Evolutionary conservation across 257 asterid species (phyloP).

Genomic region (Ligustrum vulgare): DNA sequence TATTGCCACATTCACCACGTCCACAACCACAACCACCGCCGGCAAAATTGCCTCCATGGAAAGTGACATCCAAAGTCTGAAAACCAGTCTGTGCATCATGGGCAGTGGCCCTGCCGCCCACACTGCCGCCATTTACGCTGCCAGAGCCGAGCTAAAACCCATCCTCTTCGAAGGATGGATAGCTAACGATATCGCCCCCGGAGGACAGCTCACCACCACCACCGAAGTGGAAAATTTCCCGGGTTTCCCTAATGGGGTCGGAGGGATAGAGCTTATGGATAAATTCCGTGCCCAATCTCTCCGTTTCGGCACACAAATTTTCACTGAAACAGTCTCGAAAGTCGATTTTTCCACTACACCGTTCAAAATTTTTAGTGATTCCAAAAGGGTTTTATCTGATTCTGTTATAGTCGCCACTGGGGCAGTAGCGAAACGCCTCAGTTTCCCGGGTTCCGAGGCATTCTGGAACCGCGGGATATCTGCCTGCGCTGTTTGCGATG

Average conservation of each 20-base stretch:
- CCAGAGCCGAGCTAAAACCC: constrained; percentile 92
- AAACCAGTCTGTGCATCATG: constrained; percentile 77
- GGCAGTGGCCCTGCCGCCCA: constrained; percentile 98
- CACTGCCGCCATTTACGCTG: constrained; percentile 95
- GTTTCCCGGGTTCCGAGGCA: constrained; percentile 64
- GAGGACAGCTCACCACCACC: constrained; percentile 95
- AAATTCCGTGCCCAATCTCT: constrained; percentile 60
- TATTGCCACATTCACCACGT: constrained; percentile 31
- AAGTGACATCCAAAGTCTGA: constrained; percentile 42
- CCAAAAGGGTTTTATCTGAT: constrained; percentile 68
- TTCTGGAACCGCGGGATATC: constrained; percentile 95
- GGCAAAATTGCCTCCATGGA: constrained; percentile 54
- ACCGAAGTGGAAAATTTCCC: constrained; percentile 95
- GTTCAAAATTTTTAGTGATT: constrained; percentile 53
- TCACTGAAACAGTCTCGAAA: constrained; percentile 69
- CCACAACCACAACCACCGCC: constrained; percentile 32
- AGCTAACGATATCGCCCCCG: constrained; percentile 97
- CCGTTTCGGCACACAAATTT: constrained; percentile 65
- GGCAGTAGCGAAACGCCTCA: constrained; percentile 78
- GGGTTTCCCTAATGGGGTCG: constrained; percentile 81
- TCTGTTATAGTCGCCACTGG: constrained; percentile 82
- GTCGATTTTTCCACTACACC: constrained; percentile 67
- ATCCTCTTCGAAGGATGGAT: constrained; percentile 91
- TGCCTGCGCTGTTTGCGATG: constrained; percentile 96
- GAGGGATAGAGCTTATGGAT: constrained; percentile 74